Base-by-base conservation (phyloP, 2,329 filamentous ascomycete species). In the Canariomyces notabilis region DNA sequence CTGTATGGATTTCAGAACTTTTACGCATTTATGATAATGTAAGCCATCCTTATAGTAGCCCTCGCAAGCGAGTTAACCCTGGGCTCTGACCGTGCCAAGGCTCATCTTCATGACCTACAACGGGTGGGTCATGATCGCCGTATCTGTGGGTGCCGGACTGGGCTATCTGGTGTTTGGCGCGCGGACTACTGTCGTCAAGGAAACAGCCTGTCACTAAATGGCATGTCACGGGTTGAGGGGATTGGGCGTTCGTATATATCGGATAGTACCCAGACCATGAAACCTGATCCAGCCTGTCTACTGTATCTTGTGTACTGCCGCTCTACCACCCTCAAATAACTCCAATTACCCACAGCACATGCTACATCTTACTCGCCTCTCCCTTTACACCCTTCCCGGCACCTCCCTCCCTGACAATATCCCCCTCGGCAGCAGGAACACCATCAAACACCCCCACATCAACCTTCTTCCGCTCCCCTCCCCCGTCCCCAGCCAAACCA, bases 21-120 rank as follows among this genome's bases (percentile, higher is more conserved):
- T 67, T 98, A 98, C 67, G 94, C 90, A 37, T 97, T 98, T 62
- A 97, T 98, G 77, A 90, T 98, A 64, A 98, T 98, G 93, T 96
- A 66, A 82, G 91, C 83, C 49, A 18, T 22, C 4, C 12, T 33
- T 15, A 22, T 14, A 12, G 14, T 9, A 5, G 14, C 14, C 14
- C 26, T 4, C 26, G 26, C 26, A 26, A n/a, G 37, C 20, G 18
- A 11, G 35, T 26, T 31, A 19, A 15, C 3, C 16, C 42, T 53
- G 37, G 21, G n/a, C 3, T 16, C 42, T 53, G 37, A 54, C 48
- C 4, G 6, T 1, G 2, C 11, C n/a, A 49, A 97, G 91, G 93
- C 75, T 98, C 51, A 71, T 98, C 18, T 98, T 98, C 69, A 98
- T 98, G 93, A 98, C 93, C n/a, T 98, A 98, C 71, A 98, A 98